Base-by-base conservation (phyloP, 768 basidiomycete species). In the Erythrobasidium yunnanense region DNA sequence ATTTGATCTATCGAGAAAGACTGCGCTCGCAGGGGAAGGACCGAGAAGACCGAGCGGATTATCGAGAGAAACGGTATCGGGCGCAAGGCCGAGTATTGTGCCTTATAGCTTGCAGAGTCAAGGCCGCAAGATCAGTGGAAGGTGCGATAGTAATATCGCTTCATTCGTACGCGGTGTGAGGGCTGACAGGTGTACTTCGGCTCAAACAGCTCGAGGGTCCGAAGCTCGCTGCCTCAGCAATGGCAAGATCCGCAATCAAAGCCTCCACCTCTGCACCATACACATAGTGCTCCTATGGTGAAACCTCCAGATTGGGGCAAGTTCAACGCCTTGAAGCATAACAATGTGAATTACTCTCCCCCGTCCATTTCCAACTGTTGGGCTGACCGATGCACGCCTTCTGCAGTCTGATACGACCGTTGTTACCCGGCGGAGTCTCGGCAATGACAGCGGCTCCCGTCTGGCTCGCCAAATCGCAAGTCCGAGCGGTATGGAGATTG, bases 261-360 rank as follows among this genome's bases (percentile, higher is more conserved):
- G 23, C 60, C 45, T 49, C 60, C 33, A 13, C 45, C 18, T 8
- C 60, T 63, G 5, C 60, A 50, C 15, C 60, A 63, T 38, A 49
- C 60, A 18, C 60, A 30, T 51, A 49, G 45, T 63, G 60, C 60
- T 8, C 60, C 60, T 32, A 29, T 63, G 18, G 60, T 63, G 13
- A 63, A 51, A 23, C 47, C 47, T 38, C 27, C 30, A 20, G 56
- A 58, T 25, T 63, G 46, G 60, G 46, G 32, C 11, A 63, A 6
- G 6, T 32, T 63, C 29, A 30, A 63, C 23, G 29, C 38, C n/a
- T n/a, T 42, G 38, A 11, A 32, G 29, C 29, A 49, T 27, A 35
- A 46, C 47, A 63, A 51, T 49, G 60, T 63, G 11, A 63, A 49
- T 50, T 3, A 23, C 27, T n/a, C 38, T 17, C 4, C 7, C 45